Evolutionary conservation across 129 eudicot genomes (phyloP).

Genomic region (Flaveria ramosissima): DNA sequence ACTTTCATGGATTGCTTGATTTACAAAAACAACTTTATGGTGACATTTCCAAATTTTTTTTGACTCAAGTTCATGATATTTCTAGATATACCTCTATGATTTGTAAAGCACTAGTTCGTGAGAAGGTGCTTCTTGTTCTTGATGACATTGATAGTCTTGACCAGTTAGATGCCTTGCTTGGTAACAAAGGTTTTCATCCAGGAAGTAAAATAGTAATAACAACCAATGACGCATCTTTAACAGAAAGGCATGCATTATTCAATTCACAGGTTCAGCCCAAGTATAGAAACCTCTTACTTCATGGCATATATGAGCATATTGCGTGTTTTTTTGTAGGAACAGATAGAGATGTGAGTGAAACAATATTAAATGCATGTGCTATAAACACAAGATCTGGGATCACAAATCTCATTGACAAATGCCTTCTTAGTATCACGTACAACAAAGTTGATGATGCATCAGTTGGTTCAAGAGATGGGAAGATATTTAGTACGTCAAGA

Average conservation of each 20-base stretch:
- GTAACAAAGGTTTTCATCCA: slow-evolving; percentile 23
- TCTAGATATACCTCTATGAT: no score
- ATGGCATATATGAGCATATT: slow-evolving; percentile 15
- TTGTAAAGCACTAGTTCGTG: background rate
- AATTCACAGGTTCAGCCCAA: background rate
- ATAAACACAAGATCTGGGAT: slow-evolving; percentile 26
- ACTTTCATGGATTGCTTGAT: background rate
- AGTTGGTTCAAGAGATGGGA: slow-evolving; percentile 31
- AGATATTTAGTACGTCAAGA: slow-evolving; percentile 28
- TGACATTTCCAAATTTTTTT: no score
- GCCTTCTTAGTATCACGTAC: slow-evolving; percentile 19
- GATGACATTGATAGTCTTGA: slow-evolving; percentile 31
- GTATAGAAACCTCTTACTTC: background rate
- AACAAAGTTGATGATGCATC: slow-evolving; percentile 31
- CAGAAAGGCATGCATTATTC: slow-evolving; percentile 11
- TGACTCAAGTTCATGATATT: no score
- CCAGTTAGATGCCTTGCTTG: slow-evolving; percentile 34
- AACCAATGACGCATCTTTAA: slow-evolving; percentile 12
- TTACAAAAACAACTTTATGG: no score
- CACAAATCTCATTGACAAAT: slow-evolving; percentile 26
- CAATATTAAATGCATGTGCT: slow-evolving; percentile 23
- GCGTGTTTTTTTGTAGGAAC: slow-evolving; percentile 32
- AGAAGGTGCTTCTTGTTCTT: slow-evolving; percentile 30
- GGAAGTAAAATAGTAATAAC: slow-evolving; percentile 40
- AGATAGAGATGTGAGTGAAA: background rate